Percentiles rank a stretch among this genome's conserved stretches.
These are phyloP conservation scores for Pyricularia sp. DNA, from an alignment of 2,329 filamentous ascomycete genomes.

Conservation along the genomic window DNA sequence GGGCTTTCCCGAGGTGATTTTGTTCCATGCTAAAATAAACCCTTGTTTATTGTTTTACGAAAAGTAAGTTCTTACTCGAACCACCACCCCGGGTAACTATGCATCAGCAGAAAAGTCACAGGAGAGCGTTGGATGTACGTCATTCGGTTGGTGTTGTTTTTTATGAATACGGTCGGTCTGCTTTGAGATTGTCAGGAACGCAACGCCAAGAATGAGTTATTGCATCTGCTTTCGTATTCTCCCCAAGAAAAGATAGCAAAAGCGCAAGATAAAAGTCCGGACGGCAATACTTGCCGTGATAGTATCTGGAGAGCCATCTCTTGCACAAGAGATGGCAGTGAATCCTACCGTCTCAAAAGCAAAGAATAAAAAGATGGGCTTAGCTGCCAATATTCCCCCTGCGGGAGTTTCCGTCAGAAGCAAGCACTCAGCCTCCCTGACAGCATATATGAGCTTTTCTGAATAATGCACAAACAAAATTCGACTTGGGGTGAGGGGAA, in stretches of 20 bases:
- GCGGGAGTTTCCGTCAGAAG: background rate
- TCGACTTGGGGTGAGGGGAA: background rate
- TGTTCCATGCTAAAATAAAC: background rate
- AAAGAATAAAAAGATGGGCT: too few relatives aligned
- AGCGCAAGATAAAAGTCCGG: background rate
- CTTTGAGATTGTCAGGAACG: background rate
- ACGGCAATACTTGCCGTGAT: too few relatives aligned
- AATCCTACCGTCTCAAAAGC: background rate
- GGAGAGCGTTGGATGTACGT: background rate
- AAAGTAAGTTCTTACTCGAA: background rate
- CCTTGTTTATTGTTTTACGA: background rate
- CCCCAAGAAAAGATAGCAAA: background rate
- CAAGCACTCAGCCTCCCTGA: background rate
- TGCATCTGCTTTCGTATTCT: background rate
- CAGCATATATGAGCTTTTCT: background rate
- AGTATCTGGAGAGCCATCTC: too few relatives aligned
- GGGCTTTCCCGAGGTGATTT: background rate
- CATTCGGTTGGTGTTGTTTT: background rate
- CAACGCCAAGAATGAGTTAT: background rate
- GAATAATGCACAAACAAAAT: background rate
- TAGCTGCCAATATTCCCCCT: background rate
- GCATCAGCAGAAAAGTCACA: background rate
- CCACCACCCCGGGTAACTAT: background rate
- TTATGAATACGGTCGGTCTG: too few relatives aligned
- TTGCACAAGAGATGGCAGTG: too few relatives aligned